Evolutionary conservation across 805 yeast genomes (phyloP), one percentile per base, ranked within the genome.

Genomic region (Sugiyamaella floridensis): DNA sequence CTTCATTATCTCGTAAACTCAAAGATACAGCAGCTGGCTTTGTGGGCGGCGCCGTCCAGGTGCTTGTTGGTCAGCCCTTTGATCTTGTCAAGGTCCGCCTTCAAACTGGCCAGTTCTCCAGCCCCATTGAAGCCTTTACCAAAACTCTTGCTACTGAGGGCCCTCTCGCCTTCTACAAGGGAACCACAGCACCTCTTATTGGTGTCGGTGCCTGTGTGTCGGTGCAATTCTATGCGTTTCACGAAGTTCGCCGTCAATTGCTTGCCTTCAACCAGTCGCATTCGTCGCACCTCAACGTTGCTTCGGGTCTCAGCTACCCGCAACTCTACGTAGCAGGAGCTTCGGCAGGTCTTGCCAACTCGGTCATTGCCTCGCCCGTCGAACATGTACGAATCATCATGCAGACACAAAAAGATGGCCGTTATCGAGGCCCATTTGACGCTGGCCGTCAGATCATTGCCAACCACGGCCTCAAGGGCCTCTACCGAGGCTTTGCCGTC

Each of bases 121-220:
- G 82, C 2, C 78, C 85, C 12, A 59, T 76, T 7, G 70, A 71
- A 47, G 81, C 83, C 14, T 63, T 82, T 40, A 74, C 73, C 48
- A 75, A 73, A 37, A 81, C 86, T 0, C 60, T 83, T 45, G 73
- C 72, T 40, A 78, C 77, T 43, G 87, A 82, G 64, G 88, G 88
- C 1, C 67, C 75, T n/a, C 56, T 67, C 15, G 86, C 86, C 0
- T 79, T 82, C 59, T 82, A 83, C 66, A 71, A 82, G 62, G 87
- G 87, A 18, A 83, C 85, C 5, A 69, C 82, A 47, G 86, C 86
- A 2, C 87, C 87, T n/a, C 71, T 82, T 50, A 57, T 82, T 45
- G 86, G 87, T 6, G 88, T 83, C 4, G 82, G 86, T 0, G 82
- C 78, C 0, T 82, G 88, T 69, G 88, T 82, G 7, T 80, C 85